phyloP scores from a whole-genome alignment of 331 rosid genomes.

The Quercus phellos region DNA sequence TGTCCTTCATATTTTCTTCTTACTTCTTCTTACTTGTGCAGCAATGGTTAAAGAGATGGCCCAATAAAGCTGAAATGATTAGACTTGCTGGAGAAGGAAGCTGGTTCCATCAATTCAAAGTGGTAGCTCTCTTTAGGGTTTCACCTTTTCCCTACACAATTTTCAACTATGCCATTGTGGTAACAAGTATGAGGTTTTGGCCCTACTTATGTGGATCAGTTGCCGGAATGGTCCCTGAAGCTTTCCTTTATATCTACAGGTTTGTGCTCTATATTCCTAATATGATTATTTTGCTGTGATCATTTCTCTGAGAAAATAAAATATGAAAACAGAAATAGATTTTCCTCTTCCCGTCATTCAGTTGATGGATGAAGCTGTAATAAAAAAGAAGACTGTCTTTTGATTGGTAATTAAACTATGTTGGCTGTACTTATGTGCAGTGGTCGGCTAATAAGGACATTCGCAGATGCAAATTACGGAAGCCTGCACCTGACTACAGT shows the following conservation, averaged over 20 bases:
- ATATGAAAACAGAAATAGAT: neutral
- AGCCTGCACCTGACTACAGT: conserved; percentile 72
- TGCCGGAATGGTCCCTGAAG: conserved; percentile 97
- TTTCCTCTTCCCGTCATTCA: neutral
- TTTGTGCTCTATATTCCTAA: conserved; percentile 15
- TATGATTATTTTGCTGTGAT: neutral
- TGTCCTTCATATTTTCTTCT: conserved; percentile 13
- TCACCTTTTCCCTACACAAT: conserved; percentile 98
- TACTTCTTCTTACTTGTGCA: conserved; percentile 27
- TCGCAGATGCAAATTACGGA: conserved; percentile 76
- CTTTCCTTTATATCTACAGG: conserved; percentile 95
- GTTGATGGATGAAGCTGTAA: no score
- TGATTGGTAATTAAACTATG: neutral
- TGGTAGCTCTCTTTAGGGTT: conserved; percentile 83
- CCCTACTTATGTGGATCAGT: conserved; percentile 92
- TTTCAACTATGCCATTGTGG: conserved; percentile 91
- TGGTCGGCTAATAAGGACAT: conserved; percentile 78
- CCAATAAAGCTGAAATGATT: conserved; percentile 79
- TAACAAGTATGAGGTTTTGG: conserved; percentile 92
- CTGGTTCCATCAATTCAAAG: conserved; percentile 86
- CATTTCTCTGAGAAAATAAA: neutral
- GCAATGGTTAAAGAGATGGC: conserved; percentile 97
- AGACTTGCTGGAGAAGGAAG: conserved; percentile 95
- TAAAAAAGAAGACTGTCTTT: no score
- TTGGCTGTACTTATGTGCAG: conserved; percentile 39